Percentiles rank a stretch among this genome's conserved stretches.
Evolutionary conservation across 1,284 basidiomycete species (phyloP).

Genomic region (Sphagnurus paluster): DNA sequence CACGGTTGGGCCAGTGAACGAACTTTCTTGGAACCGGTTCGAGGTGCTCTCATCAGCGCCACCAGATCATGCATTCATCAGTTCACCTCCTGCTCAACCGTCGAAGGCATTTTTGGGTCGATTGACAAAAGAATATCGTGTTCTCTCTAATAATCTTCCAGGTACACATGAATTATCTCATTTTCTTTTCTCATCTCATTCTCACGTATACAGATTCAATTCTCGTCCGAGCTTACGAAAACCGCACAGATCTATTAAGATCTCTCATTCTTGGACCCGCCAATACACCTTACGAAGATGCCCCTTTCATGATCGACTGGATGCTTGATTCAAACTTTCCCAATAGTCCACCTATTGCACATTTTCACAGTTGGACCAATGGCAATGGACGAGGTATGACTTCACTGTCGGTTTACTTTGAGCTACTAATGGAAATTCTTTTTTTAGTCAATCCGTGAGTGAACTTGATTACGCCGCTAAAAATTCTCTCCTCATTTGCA

Average conservation of each 20-base stretch:
- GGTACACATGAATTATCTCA: slow-evolving; percentile 44
- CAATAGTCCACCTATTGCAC: slow-evolving; percentile 81
- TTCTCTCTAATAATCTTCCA: slow-evolving; percentile 77
- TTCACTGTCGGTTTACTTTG: slow-evolving; percentile 14
- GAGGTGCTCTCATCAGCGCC: slow-evolving; percentile 76
- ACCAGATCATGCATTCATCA: slow-evolving; percentile 77
- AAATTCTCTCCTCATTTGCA: slow-evolving; percentile 1
- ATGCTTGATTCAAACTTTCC: slow-evolving; percentile 89
- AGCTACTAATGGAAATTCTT: neutral
- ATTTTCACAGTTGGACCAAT: slow-evolving; percentile 93
- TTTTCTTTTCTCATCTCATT: neutral
- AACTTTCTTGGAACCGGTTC: slow-evolving; percentile 71
- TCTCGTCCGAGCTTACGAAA: slow-evolving; percentile 73
- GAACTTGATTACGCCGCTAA: neutral
- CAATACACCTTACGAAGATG: slow-evolving; percentile 92
- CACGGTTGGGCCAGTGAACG: slow-evolving; percentile 20
- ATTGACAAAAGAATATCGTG: slow-evolving; percentile 81
- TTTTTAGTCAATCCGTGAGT: slow-evolving; percentile 72
- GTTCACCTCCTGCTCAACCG: slow-evolving; percentile 58
- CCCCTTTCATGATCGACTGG: slow-evolving; percentile 95
- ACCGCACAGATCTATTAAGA: slow-evolving; percentile 83
- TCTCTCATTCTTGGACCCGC: slow-evolving; percentile 91
- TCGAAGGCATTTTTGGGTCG: slow-evolving; percentile 75
- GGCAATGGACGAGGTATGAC: slow-evolving; percentile 83
- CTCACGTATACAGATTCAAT: slow-evolving; percentile 54